Conservation (phyloP, 1,284 basidiomycete genomes). For the Ustilago cynodontis region DNA sequence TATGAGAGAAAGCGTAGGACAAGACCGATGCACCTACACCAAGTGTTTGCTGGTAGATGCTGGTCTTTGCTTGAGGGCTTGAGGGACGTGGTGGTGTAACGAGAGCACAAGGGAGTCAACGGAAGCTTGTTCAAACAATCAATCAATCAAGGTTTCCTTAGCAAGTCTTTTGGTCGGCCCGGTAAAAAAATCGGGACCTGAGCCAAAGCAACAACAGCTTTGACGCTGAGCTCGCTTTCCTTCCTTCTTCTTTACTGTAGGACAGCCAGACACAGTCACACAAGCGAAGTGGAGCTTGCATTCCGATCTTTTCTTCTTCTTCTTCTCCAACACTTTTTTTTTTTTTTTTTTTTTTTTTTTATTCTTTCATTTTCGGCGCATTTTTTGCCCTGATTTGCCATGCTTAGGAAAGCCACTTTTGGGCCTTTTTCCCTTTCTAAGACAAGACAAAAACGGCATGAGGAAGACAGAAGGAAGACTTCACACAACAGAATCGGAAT, state of each 20-base stretch:
- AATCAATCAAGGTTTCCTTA: not conserved
- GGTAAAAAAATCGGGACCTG: conserved; percentile 2
- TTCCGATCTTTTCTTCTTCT: conserved; percentile 11
- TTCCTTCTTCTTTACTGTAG: not conserved
- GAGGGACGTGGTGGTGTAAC: conserved; percentile 1
- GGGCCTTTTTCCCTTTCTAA: not conserved
- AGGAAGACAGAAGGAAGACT: no score
- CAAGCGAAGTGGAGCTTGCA: conserved; percentile 3
- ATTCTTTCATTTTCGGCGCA: not conserved
- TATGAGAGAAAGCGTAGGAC: conserved; percentile 6
- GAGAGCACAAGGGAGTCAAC: not conserved
- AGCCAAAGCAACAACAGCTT: not conserved
- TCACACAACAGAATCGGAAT: no score
- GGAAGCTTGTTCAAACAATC: not conserved
- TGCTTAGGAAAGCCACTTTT: conserved; percentile 13
- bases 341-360: conserved; percentile 3
- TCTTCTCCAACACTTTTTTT: conserved; percentile 15
- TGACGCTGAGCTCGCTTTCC: not conserved
- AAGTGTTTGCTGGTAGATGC: conserved; percentile 9
- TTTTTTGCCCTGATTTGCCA: conserved; percentile 1
- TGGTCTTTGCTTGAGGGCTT: conserved; percentile 5
- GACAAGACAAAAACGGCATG: no score
- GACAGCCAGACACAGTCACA: not conserved
- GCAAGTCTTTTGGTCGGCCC: not conserved
- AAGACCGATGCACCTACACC: conserved; percentile 15